These are phyloP conservation scores for Amanita fuliginea DNA, from an alignment of 768 basidiomycete genomes.

Conservation along the genomic window DNA sequence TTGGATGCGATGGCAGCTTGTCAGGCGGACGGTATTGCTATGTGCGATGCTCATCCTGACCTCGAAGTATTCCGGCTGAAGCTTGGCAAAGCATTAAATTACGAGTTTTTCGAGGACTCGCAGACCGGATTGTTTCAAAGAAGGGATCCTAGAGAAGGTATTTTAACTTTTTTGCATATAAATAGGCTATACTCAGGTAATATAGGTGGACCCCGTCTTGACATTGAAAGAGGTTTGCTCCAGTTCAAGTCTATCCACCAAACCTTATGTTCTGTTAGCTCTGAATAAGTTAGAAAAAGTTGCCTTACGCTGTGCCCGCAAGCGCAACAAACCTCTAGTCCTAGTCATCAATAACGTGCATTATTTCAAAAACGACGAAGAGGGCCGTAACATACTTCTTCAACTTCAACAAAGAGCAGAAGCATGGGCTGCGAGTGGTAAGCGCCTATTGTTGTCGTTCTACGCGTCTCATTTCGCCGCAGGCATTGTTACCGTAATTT, in stretches of 20 bases:
- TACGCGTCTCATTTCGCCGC: neutral
- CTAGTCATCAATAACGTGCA: slow-evolving; percentile 77
- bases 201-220: slow-evolving; percentile 61
- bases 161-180: neutral
- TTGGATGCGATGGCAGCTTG: slow-evolving; percentile 70
- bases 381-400: slow-evolving; percentile 67
- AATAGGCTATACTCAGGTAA: neutral
- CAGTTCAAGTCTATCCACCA: neutral
- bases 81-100: slow-evolving; percentile 78
- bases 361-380: slow-evolving; percentile 66
- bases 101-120: slow-evolving; percentile 77
- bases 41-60: slow-evolving; percentile 80
- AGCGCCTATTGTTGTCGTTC: slow-evolving; percentile 11
- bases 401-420: slow-evolving; percentile 84
- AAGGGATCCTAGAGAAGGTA: slow-evolving; percentile 73
- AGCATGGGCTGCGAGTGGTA: slow-evolving; percentile 74
- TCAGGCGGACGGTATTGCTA: slow-evolving; percentile 57
- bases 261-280: slow-evolving; percentile 25
- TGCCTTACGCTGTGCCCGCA: slow-evolving; percentile 50
- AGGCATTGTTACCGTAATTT: slow-evolving; percentile 74
- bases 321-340: slow-evolving; percentile 58
- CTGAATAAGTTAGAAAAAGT: slow-evolving; percentile 82
- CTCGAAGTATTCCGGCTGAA: slow-evolving; percentile 79
- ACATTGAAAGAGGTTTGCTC: slow-evolving; percentile 63
- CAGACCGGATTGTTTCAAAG: slow-evolving; percentile 75